Evolutionary conservation across 2,329 filamentous ascomycete species (phyloP), one percentile per base, ranked within the genome.

Genomic region (Escovopsis weberi): DNA sequence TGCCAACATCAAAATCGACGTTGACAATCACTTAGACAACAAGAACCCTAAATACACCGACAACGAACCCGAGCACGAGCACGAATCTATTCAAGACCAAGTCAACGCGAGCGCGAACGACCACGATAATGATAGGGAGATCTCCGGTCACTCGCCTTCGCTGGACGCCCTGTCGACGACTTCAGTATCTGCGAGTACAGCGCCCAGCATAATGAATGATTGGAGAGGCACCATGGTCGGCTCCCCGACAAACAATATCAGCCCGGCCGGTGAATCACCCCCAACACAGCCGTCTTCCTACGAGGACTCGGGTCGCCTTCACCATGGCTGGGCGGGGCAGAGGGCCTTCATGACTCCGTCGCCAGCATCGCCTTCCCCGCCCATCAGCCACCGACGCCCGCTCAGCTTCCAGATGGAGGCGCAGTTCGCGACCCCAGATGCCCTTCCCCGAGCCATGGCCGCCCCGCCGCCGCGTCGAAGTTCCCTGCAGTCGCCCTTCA

Each of bases 351-450:
- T 64, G 55, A 65, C 61, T 33, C 61, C 65, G 15, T 67, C 67
- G 26, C 61, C 65, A 6, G 57, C 66, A 1, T 70, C 69, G 1
- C 52, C 59, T 35, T 65, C 62, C 9, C 60, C 63, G 34, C 60
- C 59, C 10, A 58, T 53, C 12, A 58, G 51, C 43, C 49, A 56
- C 33, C 61, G 63, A 43, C 65, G 70, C 26, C 70, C 72, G 5
- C 54, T 74, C 46, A 77, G 73, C 56, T 74, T 69, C 51, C 73
- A 78, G 38, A 65, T 69, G 60, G 70, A 72, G 32, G 53, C 58
- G 10, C 63, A 66, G 6, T 66, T 66, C 48, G 60, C 61, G 26
- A 57, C 63, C 2, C 59, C 62, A 6, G 65, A 68, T 41, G 58
- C 60, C 2, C 60, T 65, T 12, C 57, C 62, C 9, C 61, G 61